A percentile compares a stretch with the other conserved stretches of the same genome.
phyloP scores from a whole-genome alignment of 2,329 filamentous ascomycete genomes.

The Pseudogymnoascus sp. region DNA sequence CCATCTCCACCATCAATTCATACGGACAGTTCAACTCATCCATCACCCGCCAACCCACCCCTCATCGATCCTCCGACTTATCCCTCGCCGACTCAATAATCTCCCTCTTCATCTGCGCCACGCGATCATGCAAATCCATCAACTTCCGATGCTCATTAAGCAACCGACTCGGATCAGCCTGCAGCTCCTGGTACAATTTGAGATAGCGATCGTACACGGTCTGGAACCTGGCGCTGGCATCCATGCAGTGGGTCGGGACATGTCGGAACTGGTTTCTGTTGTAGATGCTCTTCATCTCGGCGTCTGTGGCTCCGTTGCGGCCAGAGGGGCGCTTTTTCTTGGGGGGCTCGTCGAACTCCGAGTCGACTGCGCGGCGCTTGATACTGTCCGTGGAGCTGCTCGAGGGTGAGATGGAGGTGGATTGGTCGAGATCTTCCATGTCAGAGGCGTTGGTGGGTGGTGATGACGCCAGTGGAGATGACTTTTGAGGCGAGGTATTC shows the following conservation, averaged over 20 bases:
- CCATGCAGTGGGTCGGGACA: not conserved
- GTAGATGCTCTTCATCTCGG: constrained; percentile 1
- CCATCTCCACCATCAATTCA: not conserved
- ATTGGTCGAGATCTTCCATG: constrained; percentile 38
- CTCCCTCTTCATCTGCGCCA: constrained; percentile 52
- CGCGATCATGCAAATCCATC: constrained; percentile 46
- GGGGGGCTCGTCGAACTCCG: constrained; percentile 1
- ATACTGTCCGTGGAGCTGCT: not conserved
- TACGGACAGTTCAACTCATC: not conserved
- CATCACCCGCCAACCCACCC: not conserved
- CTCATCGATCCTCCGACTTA: not conserved
- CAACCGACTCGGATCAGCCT: not conserved
- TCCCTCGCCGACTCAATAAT: constrained; percentile 32
- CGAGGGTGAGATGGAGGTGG: constrained; percentile 22
- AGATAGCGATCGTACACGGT: not conserved
- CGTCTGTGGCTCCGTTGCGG: not conserved
- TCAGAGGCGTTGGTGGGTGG: constrained; percentile 61
- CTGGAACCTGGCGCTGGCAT: not conserved
- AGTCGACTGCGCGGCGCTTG: not conserved
- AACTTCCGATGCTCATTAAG: constrained; percentile 30
- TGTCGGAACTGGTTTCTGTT: constrained; percentile 2
- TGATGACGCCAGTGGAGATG: constrained; percentile 59
- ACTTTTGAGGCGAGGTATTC: constrained; percentile 54
- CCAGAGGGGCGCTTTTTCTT: not conserved
- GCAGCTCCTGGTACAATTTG: constrained; percentile 4